These are phyloP conservation scores for Ophiostoma sp. DNA, from an alignment of 2,329 filamentous ascomycete species.

Conservation along the genomic window DNA sequence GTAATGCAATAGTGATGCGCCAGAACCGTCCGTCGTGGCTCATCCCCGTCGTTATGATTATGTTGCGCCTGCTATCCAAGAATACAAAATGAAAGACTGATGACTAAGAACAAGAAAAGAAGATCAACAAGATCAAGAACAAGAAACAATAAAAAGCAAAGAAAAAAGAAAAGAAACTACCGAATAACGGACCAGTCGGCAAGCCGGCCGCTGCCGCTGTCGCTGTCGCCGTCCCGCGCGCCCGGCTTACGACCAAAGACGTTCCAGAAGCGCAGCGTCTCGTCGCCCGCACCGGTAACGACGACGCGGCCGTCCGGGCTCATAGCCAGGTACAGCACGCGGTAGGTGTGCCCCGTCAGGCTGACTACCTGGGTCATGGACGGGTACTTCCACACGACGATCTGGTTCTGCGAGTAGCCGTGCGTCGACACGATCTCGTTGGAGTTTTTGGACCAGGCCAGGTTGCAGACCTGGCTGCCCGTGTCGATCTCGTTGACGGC, in stretches of 20 bases:
- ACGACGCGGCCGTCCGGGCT: constrained; percentile 91
- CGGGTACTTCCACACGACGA: constrained; percentile 98
- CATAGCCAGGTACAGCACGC: constrained; percentile 94
- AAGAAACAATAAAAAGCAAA: background rate
- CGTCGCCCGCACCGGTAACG: constrained; percentile 92
- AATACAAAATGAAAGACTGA: background rate
- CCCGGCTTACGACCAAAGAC: constrained; percentile 81
- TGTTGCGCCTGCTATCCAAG: background rate
- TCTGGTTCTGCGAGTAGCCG: constrained; percentile 96
- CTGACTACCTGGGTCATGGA: constrained; percentile 96
- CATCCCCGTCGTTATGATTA: constrained; percentile 8
- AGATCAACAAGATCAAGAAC: constrained; percentile 7
- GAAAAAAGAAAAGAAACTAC: constrained; percentile 32
- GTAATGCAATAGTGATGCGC: background rate
- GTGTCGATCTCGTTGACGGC: constrained; percentile 87
- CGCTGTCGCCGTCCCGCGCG: constrained; percentile 61
- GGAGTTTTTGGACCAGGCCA: constrained; percentile 95
- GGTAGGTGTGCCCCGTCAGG: constrained; percentile 86
- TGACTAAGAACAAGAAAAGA: background rate
- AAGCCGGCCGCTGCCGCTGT: constrained; percentile 49
- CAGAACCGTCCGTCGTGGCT: background rate
- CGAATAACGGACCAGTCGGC: constrained; percentile 82
- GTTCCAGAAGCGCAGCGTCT: constrained; percentile 95
- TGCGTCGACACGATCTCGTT: constrained; percentile 97
- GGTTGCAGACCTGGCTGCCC: constrained; percentile 96